Evolutionary conservation across 768 basidiomycete species (phyloP).

Genomic region (Psilocybe subaeruginosa): DNA sequence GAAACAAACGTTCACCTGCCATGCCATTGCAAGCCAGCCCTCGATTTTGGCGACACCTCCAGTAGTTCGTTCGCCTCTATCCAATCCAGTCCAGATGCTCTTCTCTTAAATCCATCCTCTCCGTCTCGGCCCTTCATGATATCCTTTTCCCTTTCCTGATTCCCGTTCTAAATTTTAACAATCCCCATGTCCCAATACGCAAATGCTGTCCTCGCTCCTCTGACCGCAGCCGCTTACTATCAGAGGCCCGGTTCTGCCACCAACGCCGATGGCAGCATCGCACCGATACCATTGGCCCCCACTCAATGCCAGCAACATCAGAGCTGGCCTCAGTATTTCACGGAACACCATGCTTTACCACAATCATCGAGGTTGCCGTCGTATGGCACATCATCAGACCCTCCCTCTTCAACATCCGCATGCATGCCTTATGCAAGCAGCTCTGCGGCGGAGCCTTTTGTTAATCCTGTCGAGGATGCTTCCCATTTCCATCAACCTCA

Average conservation of each 20-base stretch:
- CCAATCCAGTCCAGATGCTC: conserved; percentile 20
- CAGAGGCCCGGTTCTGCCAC: conserved; percentile 5
- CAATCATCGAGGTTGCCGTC: conserved; percentile 11
- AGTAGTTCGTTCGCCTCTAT: conserved; percentile 24
- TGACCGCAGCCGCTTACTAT: conserved; percentile 13
- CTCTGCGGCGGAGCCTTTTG: neutral
- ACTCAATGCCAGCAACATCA: conserved; percentile 10
- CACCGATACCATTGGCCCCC: conserved; percentile 1
- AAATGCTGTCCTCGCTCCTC: conserved; percentile 11
- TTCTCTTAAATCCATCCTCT: conserved; percentile 24
- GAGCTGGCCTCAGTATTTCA: conserved; percentile 18
- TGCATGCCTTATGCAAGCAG: neutral
- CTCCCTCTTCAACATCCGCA: neutral
- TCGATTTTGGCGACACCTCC: conserved; percentile 27
- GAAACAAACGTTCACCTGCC: conserved; percentile 25
- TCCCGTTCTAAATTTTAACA: conserved; percentile 14
- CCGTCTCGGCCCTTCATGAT: conserved; percentile 16
- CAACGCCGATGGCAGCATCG: neutral
- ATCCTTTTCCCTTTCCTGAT: conserved; percentile 24
- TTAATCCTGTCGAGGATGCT: neutral
- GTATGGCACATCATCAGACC: conserved; percentile 6
- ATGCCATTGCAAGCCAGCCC: conserved; percentile 26
- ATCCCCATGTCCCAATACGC: conserved; percentile 21
- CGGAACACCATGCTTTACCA: conserved; percentile 10
- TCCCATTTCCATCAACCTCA: neutral